Evolutionary conservation across 1,139 yeast species (phyloP).

Genomic region (Pichia sp.): DNA sequence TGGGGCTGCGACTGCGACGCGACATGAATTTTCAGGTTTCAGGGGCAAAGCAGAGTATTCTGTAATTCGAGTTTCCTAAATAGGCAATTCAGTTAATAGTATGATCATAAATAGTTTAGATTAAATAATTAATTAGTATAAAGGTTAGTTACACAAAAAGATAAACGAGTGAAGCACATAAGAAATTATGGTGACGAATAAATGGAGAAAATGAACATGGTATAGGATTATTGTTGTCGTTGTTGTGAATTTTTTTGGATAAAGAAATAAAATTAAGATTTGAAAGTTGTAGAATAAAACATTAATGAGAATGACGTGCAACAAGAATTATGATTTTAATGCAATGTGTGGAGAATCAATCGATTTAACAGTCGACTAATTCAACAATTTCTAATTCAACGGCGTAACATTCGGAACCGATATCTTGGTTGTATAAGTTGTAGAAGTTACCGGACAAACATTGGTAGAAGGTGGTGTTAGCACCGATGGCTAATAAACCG

Average conservation of each 20-base stretch:
- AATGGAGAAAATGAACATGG: neutral
- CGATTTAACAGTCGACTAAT: slow-evolving; percentile 55
- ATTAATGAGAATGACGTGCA: neutral
- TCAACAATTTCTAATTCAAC: slow-evolving; percentile 66
- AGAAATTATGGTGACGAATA: neutral
- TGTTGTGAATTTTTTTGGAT: neutral
- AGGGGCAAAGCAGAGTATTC: neutral
- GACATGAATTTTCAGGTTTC: neutral
- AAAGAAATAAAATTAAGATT: neutral
- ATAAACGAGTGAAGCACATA: neutral
- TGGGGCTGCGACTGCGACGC: too few species aligned
- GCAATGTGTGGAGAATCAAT: too few species aligned
- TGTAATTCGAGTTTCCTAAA: too few species aligned
- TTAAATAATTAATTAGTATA: neutral
- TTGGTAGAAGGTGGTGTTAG: slow-evolving; percentile 65
- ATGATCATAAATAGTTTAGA: neutral
- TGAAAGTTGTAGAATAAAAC: neutral
- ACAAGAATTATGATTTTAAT: neutral
- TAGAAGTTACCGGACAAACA: slow-evolving; percentile 79
- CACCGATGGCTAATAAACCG: slow-evolving; percentile 72
- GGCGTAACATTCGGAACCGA: slow-evolving; percentile 64
- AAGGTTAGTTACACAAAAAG: neutral
- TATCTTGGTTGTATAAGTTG: slow-evolving; percentile 73
- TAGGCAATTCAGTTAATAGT: too few species aligned
- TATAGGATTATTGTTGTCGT: neutral